These are phyloP conservation scores for Boletales sp. DNA, from an alignment of 768 basidiomycete species.

Conservation along the genomic window DNA sequence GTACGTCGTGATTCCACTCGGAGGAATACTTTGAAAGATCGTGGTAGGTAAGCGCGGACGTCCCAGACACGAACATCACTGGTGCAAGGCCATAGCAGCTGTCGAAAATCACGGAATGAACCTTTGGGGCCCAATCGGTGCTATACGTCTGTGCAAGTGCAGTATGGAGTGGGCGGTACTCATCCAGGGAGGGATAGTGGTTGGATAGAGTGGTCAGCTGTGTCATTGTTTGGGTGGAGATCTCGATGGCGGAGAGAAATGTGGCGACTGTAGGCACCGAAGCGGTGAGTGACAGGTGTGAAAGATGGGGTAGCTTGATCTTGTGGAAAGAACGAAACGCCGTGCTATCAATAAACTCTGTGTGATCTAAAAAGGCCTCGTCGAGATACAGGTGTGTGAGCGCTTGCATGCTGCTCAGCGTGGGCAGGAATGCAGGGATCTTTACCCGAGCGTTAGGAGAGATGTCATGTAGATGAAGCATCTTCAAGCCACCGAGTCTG, in stretches of 20 bases:
- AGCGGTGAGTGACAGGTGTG: background rate
- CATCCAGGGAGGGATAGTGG: too few relatives aligned
- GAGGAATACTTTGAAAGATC: too few relatives aligned
- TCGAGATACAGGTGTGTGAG: conserved; percentile 33
- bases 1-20: background rate
- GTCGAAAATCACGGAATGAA: too few relatives aligned
- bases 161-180: too few relatives aligned
- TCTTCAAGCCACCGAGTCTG: background rate
- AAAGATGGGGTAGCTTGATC: background rate
- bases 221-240: background rate
- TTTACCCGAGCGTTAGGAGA: too few relatives aligned
- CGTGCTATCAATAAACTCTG: background rate
- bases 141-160: too few relatives aligned
- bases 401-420: conserved; percentile 31
- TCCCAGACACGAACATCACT: background rate
- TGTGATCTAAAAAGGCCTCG: conserved; percentile 22
- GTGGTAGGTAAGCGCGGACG: too few relatives aligned
- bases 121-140: too few relatives aligned
- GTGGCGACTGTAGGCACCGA: conserved; percentile 2
- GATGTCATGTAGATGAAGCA: background rate
- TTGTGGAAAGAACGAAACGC: background rate
- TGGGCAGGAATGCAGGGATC: conserved; percentile 3
- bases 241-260: conserved; percentile 2
- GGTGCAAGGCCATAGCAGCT: too few relatives aligned
- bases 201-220: too few relatives aligned